Conservation (phyloP, 225 moss, liverwort and hornwort species). For the Sphagnum contortum region DNA sequence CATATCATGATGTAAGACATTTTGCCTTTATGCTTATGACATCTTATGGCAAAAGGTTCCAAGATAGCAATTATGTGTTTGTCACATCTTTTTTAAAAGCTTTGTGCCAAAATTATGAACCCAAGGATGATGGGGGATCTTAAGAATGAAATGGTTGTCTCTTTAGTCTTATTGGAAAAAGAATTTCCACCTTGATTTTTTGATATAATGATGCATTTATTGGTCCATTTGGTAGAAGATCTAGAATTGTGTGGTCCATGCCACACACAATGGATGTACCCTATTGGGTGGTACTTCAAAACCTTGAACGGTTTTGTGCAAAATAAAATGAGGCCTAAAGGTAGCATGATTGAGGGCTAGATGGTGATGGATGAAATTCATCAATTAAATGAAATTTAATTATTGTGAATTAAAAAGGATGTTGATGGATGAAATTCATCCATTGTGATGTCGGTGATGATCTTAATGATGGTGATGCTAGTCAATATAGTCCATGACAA, state of each 20-base stretch:
- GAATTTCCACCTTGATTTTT: background rate
- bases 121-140: too few species aligned
- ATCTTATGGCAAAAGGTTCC: background rate
- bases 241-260: background rate
- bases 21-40: too few species aligned
- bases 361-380: too few species aligned
- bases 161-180: background rate
- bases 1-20: too few species aligned
- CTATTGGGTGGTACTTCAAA: constrained; percentile 1
- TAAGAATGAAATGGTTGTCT: background rate
- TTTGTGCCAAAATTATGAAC: constrained; percentile 1
- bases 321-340: background rate
- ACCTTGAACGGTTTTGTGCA: background rate
- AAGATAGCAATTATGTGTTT: background rate
- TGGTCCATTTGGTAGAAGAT: constrained; percentile 4
- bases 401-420: too few species aligned
- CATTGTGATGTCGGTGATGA: too few species aligned
- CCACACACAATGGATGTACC: constrained; percentile 5
- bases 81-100: background rate
- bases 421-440: too few species aligned
- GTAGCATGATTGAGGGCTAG: background rate
- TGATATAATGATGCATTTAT: too few species aligned
- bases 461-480: too few species aligned
- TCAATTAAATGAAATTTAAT: too few species aligned
- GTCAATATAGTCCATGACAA: too few species aligned